Evolutionary conservation across 495 filamentous ascomycete species (phyloP).

Genomic region (Talaromyces ruber): DNA sequence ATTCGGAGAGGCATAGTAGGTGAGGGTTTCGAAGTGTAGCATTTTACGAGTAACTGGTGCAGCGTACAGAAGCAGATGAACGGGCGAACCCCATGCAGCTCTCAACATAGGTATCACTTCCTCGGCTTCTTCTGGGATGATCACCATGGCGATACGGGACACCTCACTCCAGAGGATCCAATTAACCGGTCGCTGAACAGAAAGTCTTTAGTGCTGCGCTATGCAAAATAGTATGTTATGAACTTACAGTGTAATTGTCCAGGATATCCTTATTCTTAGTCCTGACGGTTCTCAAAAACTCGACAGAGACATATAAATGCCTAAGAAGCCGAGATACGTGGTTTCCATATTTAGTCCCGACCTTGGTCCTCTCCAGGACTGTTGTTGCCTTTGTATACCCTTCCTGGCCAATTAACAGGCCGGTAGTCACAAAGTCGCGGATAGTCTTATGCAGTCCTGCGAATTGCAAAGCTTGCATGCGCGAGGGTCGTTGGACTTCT

Average conservation of each 20-base stretch:
- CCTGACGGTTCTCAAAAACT: slow-evolving; percentile 31
- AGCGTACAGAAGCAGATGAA: slow-evolving; percentile 42
- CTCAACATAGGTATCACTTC: slow-evolving; percentile 31
- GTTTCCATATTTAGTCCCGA: slow-evolving; percentile 28
- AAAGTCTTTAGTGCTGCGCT: too few relatives aligned
- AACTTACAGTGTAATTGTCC: slow-evolving; percentile 31
- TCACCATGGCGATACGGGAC: slow-evolving; percentile 31
- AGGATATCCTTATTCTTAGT: slow-evolving; percentile 9
- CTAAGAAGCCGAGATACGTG: slow-evolving; percentile 10
- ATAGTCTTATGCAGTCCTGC: slow-evolving; percentile 27
- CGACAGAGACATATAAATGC: slow-evolving; percentile 25
- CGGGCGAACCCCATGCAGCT: background rate
- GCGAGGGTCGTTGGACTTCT: slow-evolving; percentile 19
- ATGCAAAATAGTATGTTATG: too few relatives aligned
- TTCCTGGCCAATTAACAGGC: slow-evolving; percentile 19
- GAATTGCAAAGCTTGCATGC: slow-evolving; percentile 16
- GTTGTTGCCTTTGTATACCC: slow-evolving; percentile 15
- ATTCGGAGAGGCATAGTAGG: slow-evolving; percentile 38
- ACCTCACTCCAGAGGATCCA: slow-evolving; percentile 37
- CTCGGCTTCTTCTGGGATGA: slow-evolving; percentile 51
- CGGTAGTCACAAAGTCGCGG: slow-evolving; percentile 26
- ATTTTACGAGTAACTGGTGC: slow-evolving; percentile 45
- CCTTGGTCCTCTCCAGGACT: slow-evolving; percentile 18
- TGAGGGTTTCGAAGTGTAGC: slow-evolving; percentile 41
- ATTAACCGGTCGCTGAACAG: slow-evolving; percentile 32